Base-by-base conservation (phyloP, 2,329 filamentous ascomycete species). In the Colletotrichum kahawae region DNA sequence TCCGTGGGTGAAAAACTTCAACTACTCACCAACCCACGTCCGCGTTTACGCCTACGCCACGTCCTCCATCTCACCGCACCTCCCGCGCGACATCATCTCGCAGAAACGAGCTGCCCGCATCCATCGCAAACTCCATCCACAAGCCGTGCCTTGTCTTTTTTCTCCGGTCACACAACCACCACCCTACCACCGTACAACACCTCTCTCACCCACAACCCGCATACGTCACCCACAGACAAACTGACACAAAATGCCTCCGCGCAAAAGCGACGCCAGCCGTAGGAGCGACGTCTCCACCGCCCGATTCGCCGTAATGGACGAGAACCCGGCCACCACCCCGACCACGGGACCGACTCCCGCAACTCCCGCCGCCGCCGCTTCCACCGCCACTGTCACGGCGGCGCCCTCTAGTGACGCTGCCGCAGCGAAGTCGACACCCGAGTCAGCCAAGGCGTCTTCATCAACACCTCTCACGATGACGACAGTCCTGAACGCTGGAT, bases 181-280 rank as follows among this genome's bases (percentile, higher is more conserved):
- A 24, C 36, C 29, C 21, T 21, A 27, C 60, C 33, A 38, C 56
- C 34, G 24, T 56, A 68, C 33, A 60, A 54, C 33, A 68, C 51
- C 62, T 18, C 29, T 31, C 60, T 63, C 33, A 66, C 38, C 38
- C 21, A 59, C 27, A 59, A 31, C 21, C 54, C 56, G 31, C 24
- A 59, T 33, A 29, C 16, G 18, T 29, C 33, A 27, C 48, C 29
- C 59, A 38, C 59, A 38, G 21, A 29, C 18, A 33, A 12, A 56
- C 68, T 43, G n/a, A 65, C 59, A 54, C 59, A 51, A 67, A 70
- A 92, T 92, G 90, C 88, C 90, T 63, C 86, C 90, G 31, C 87
- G 88, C 68, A 92, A 92, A 81, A 89, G 87, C 77, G 89, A 90
- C 78, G 79, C 83, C 33, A 71, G 80, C 56, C 85, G 84, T 76